Percentiles rank a stretch among this genome's conserved stretches.
Evolutionary conservation across 2,329 filamentous ascomycete species (phyloP).

Genomic region (Fusarium tanahbumbuense): DNA sequence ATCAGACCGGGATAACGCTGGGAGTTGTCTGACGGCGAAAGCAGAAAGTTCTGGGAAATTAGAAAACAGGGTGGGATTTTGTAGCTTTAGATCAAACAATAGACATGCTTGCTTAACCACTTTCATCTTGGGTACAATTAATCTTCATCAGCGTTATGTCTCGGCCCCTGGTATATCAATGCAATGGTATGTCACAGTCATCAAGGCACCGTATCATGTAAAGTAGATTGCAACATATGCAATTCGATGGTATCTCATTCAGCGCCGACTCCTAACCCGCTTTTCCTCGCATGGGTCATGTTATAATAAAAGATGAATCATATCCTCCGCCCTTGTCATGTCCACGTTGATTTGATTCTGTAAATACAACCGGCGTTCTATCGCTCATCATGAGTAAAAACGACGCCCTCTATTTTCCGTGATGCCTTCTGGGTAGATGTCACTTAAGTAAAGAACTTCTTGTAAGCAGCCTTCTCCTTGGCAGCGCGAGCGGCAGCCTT

Average conservation of each 20-base stretch:
- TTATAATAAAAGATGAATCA: slow-evolving; percentile 40
- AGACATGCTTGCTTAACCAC: neutral
- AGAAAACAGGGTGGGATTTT: neutral
- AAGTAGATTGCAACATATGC: slow-evolving; percentile 38
- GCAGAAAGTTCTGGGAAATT: neutral
- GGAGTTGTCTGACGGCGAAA: neutral
- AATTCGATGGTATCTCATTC: slow-evolving; percentile 48
- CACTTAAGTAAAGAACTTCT: slow-evolving; percentile 81
- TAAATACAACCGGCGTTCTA: slow-evolving; percentile 29
- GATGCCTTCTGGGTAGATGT: neutral
- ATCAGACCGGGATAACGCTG: neutral
- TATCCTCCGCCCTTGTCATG: slow-evolving; percentile 24
- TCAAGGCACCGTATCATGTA: neutral
- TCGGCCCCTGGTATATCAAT: too few relatives aligned
- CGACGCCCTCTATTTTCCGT: slow-evolving; percentile 12
- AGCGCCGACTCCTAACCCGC: slow-evolving; percentile 47
- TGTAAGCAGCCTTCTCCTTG: slow-evolving; percentile 92
- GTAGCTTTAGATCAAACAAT: neutral
- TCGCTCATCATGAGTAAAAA: slow-evolving; percentile 22
- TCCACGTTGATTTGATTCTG: slow-evolving; percentile 29
- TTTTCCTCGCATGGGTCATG: slow-evolving; percentile 41
- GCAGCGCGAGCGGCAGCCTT: slow-evolving; percentile 76
- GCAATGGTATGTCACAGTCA: neutral
- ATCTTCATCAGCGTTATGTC: neutral
- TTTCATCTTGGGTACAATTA: neutral